Percentiles rank a stretch among this genome's conserved stretches.
phyloP scores from a whole-genome alignment of 1,284 basidiomycete genomes.

The Wallemia ichthyophaga region DNA sequence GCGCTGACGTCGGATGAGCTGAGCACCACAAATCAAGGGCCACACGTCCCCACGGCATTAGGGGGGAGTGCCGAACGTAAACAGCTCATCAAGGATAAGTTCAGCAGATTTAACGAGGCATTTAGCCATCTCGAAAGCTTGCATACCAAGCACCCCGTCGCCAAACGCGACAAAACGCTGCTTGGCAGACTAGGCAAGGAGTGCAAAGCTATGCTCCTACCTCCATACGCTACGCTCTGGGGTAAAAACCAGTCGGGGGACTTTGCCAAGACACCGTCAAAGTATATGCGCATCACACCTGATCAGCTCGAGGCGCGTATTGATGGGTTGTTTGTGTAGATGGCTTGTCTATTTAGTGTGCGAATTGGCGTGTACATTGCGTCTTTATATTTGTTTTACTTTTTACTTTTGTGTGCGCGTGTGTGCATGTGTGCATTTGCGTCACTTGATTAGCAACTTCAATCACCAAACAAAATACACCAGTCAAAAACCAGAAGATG shows the following conservation, averaged over 20 bases:
- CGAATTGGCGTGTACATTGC: no score
- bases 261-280: not conserved
- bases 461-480: not conserved
- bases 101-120: slow-evolving; percentile 5
- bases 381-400: no score
- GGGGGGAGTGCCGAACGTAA: slow-evolving; percentile 9
- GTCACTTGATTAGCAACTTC: not conserved
- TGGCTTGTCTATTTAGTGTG: not conserved
- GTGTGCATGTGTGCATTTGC: no score
- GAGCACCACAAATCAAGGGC: slow-evolving; percentile 2
- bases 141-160: slow-evolving; percentile 3
- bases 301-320: not conserved
- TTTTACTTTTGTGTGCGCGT: no score
- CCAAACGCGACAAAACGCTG: slow-evolving; percentile 7
- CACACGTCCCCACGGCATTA: slow-evolving; percentile 9
- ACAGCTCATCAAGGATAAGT: slow-evolving; percentile 11
- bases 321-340: not conserved
- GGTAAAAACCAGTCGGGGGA: not conserved
- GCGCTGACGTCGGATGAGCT: slow-evolving; percentile 10
- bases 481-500: no score
- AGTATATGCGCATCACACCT: not conserved
- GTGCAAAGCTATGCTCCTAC: slow-evolving; percentile 4
- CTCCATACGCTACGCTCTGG: not conserved
- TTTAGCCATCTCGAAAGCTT: not conserved
- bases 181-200: slow-evolving; percentile 8